Evolutionary conservation across 208 protist species (phyloP).

Genomic region (Crithidia mellificae): DNA sequence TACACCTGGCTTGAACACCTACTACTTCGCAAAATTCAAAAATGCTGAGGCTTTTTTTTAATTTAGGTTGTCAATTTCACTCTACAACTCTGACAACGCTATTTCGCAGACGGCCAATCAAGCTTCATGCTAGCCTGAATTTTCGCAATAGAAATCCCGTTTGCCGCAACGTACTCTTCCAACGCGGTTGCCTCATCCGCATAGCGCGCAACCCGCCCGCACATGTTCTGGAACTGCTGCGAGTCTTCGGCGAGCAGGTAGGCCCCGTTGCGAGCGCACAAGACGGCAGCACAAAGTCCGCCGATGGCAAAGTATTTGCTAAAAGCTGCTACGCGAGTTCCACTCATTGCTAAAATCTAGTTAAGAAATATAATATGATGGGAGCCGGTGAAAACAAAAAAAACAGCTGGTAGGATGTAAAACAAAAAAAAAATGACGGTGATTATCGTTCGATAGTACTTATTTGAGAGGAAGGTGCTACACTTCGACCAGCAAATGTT

Average conservation of each 20-base stretch:
- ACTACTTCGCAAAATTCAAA: too few species aligned
- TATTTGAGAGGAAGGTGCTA: too few species aligned
- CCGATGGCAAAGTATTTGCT: conserved; percentile 67
- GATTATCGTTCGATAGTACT: too few species aligned
- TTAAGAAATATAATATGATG: not conserved
- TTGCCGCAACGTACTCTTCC: conserved; percentile 43
- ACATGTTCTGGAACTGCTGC: conserved; percentile 38
- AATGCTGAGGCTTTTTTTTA: too few species aligned
- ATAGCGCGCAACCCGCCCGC: conserved; percentile 40
- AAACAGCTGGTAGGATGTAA: not conserved
- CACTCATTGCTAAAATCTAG: conserved; percentile 36
- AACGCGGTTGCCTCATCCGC: conserved; percentile 34
- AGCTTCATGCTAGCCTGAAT: conserved; percentile 16
- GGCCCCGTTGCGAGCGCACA: conserved; percentile 58
- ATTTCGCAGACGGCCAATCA: conserved; percentile 10
- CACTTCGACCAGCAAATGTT: too few species aligned
- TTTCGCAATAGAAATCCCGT: conserved; percentile 27
- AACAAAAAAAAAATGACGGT: too few species aligned
- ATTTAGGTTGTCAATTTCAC: too few species aligned
- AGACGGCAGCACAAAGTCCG: conserved; percentile 29
- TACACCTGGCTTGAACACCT: too few species aligned
- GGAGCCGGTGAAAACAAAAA: not conserved
- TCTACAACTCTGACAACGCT: too few species aligned
- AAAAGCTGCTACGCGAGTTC: conserved; percentile 42
- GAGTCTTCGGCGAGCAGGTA: conserved; percentile 43